Percentiles rank a stretch among this genome's conserved stretches.
Evolutionary conservation across 179 eudicot species (phyloP).

Genomic region (Corrigiola litoralis): DNA sequence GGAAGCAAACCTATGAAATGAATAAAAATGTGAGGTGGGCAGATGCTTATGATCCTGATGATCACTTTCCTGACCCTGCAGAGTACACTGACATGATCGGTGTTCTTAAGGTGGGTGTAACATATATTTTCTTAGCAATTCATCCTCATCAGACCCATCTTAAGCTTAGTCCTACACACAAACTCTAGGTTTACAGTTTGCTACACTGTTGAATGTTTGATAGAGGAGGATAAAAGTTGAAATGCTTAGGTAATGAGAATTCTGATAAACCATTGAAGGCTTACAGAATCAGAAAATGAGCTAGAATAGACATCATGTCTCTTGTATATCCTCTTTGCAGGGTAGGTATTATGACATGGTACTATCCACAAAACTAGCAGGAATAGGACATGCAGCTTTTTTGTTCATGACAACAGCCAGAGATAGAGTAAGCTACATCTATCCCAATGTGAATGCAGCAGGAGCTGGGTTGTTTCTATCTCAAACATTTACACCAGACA

Average conservation of each 20-base stretch:
- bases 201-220: no score
- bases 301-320: constrained; percentile 2
- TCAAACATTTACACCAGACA: constrained; percentile 57
- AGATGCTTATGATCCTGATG: constrained; percentile 62
- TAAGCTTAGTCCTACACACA: no score
- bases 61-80: constrained; percentile 66
- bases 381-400: constrained; percentile 85
- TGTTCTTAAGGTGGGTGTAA: constrained; percentile 57
- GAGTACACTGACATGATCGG: constrained; percentile 82
- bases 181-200: no score
- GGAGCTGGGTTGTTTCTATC: constrained; percentile 86
- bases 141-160: neutral
- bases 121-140: neutral
- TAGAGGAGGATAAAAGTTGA: no score
- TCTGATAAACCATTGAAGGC: no score
- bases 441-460: constrained; percentile 83
- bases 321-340: constrained; percentile 32
- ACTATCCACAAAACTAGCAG: constrained; percentile 84
- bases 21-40: constrained; percentile 95
- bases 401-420: constrained; percentile 80
- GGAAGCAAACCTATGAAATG: constrained; percentile 78
- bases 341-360: constrained; percentile 80
- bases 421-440: constrained; percentile 79
- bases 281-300: no score
- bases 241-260: no score